phyloP scores from a whole-genome alignment of 805 yeast species.

The Yarrowia divulgata region DNA sequence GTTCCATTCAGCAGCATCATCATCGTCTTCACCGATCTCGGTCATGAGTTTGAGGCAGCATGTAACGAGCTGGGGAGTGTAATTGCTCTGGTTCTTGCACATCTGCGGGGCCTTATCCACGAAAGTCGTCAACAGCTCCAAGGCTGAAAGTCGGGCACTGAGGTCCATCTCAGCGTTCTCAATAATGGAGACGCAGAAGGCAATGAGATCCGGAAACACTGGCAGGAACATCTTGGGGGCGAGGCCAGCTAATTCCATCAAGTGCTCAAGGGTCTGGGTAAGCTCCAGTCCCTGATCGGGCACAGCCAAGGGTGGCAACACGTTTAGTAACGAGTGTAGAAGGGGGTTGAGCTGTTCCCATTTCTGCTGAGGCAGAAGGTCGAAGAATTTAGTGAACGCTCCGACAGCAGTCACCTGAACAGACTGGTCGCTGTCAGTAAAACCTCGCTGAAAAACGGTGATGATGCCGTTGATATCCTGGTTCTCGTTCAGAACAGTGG shows the following conservation, averaged over 20 bases:
- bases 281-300: slow-evolving; percentile 81
- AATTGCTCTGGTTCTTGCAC: slow-evolving; percentile 82
- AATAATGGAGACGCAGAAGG: slow-evolving; percentile 83
- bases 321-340: slow-evolving; percentile 82
- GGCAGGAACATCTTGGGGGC: slow-evolving; percentile 95
- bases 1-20: slow-evolving; percentile 85
- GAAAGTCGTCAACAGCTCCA: slow-evolving; percentile 88
- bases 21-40: slow-evolving; percentile 88
- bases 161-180: slow-evolving; percentile 83
- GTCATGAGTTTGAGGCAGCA: slow-evolving; percentile 85
- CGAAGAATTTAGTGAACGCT: slow-evolving; percentile 91
- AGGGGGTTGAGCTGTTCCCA: slow-evolving; percentile 82
- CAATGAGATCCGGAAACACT: slow-evolving; percentile 87
- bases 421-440: slow-evolving; percentile 77
- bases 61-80: slow-evolving; percentile 73
- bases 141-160: slow-evolving; percentile 79
- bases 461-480: slow-evolving; percentile 60
- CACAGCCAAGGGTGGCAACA: slow-evolving; percentile 82
- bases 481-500: slow-evolving; percentile 71
- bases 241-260: slow-evolving; percentile 87
- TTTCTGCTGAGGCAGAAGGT: slow-evolving; percentile 73
- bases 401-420: slow-evolving; percentile 91
- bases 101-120: slow-evolving; percentile 92
- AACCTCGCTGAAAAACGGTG: slow-evolving; percentile 80
- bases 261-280: slow-evolving; percentile 84